Conservation (phyloP, 345 rosid species). For the Jatropha curcas region DNA sequence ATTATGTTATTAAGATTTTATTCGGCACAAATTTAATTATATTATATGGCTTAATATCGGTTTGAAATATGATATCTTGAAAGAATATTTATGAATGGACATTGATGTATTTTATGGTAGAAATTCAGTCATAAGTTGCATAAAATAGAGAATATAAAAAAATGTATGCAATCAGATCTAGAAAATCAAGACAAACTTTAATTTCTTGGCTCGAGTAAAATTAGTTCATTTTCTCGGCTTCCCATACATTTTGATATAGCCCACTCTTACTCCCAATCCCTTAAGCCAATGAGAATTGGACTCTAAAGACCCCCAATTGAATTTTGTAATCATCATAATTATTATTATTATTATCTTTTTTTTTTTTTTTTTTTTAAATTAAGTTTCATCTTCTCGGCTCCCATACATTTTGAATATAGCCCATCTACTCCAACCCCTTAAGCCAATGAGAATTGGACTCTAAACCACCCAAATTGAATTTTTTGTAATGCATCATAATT, state of each 20-base stretch:
- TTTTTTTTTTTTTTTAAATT: too few species aligned
- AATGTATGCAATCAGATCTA: background rate
- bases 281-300: background rate
- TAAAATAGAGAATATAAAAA: background rate
- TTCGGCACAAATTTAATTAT: background rate
- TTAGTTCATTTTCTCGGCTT: slow-evolving; percentile 4
- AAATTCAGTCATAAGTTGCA: background rate
- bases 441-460: too few species aligned
- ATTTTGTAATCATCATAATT: too few species aligned
- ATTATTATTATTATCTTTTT: too few species aligned
- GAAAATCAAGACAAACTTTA: background rate
- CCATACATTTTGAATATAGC: too few species aligned
- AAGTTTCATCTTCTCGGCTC: too few species aligned
- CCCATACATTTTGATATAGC: background rate
- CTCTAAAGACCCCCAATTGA: background rate
- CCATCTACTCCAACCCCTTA: too few species aligned
- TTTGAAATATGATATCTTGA: background rate
- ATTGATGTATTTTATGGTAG: background rate
- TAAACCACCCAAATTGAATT: too few species aligned
- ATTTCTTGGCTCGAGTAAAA: background rate
- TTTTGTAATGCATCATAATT: too few species aligned
- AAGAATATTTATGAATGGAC: background rate
- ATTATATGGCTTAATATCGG: background rate
- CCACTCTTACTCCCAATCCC: background rate
- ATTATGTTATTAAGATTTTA: background rate